Conservation (phyloP, 2,329 filamentous ascomycete species). For the Knufia fluminis region DNA sequence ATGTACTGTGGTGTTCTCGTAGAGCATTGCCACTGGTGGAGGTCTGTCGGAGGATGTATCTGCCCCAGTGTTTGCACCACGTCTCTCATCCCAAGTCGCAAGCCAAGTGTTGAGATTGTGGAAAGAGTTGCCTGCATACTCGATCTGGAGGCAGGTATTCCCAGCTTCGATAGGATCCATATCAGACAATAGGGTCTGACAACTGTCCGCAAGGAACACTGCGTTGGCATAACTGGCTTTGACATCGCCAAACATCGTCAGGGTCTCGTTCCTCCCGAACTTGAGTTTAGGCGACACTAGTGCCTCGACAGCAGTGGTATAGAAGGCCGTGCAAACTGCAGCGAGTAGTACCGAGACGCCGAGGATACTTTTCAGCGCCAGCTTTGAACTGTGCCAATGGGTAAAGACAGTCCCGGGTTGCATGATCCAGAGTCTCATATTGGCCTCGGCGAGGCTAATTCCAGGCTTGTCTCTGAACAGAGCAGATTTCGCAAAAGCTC, state of each 20-base stretch:
- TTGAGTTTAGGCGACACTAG: constrained; percentile 65
- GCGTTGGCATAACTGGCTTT: constrained; percentile 56
- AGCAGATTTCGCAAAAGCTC: constrained; percentile 53
- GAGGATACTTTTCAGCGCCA: constrained; percentile 54
- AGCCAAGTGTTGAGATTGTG: constrained; percentile 59
- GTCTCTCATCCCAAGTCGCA: constrained; percentile 45
- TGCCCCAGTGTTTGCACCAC: constrained; percentile 25
- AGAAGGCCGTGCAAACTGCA: constrained; percentile 59
- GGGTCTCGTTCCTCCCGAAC: constrained; percentile 44
- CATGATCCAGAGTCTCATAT: constrained; percentile 67
- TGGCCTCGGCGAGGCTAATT: constrained; percentile 66
- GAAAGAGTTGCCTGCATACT: constrained; percentile 59
- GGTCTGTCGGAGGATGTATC: constrained; percentile 42
- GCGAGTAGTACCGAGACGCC: constrained; percentile 57
- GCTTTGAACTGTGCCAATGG: constrained; percentile 55
- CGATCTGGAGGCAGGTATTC: constrained; percentile 57
- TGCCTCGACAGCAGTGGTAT: constrained; percentile 67
- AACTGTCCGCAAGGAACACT: constrained; percentile 45
- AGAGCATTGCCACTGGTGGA: constrained; percentile 52
- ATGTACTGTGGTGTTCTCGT: constrained; percentile 63
- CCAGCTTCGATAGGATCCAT: constrained; percentile 36
- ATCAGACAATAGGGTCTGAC: constrained; percentile 46
- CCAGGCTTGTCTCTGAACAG: constrained; percentile 35
- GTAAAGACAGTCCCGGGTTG: constrained; percentile 65
- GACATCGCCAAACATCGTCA: constrained; percentile 48